phyloP scores from a whole-genome alignment of 352 stramenopile species.

The Phytophthora syringae region DNA sequence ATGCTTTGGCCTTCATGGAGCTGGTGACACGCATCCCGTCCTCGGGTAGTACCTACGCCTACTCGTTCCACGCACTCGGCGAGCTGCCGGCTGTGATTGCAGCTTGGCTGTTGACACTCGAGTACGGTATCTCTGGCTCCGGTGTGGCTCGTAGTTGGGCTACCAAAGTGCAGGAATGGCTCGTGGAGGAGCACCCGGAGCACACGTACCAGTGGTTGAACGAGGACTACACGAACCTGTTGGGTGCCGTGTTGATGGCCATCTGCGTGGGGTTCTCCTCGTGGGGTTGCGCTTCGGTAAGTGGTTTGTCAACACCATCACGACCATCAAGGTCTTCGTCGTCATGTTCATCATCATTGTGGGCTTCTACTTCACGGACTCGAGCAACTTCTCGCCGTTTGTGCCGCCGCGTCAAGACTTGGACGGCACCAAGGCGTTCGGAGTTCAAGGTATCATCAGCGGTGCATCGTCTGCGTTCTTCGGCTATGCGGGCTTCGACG shows the following conservation, averaged over 20 bases:
- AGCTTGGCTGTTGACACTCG: constrained; percentile 88
- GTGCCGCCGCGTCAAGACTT: constrained; percentile 52
- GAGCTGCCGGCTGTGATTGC: constrained; percentile 92
- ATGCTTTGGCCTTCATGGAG: constrained; percentile 91
- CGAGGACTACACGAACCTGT: constrained; percentile 63
- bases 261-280: constrained; percentile 75
- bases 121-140: constrained; percentile 91
- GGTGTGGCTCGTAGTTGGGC: constrained; percentile 94
- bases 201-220: constrained; percentile 62
- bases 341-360: constrained; percentile 93
- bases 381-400: constrained; percentile 87
- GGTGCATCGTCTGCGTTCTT: constrained; percentile 92
- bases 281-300: constrained; percentile 89
- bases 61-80: constrained; percentile 91
- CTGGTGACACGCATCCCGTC: constrained; percentile 88
- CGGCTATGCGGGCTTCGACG: constrained; percentile 95
- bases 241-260: constrained; percentile 73
- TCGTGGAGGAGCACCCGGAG: constrained; percentile 49
- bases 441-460: constrained; percentile 69
- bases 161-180: constrained; percentile 86
- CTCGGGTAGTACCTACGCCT: constrained; percentile 92
- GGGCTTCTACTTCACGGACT: constrained; percentile 86
- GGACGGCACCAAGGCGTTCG: constrained; percentile 40
- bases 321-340: constrained; percentile 79
- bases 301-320: constrained; percentile 89